Evolutionary conservation across 345 rosid species (phyloP), one percentile per base, ranked within the genome.

Genomic region (Gossypium turneri): DNA sequence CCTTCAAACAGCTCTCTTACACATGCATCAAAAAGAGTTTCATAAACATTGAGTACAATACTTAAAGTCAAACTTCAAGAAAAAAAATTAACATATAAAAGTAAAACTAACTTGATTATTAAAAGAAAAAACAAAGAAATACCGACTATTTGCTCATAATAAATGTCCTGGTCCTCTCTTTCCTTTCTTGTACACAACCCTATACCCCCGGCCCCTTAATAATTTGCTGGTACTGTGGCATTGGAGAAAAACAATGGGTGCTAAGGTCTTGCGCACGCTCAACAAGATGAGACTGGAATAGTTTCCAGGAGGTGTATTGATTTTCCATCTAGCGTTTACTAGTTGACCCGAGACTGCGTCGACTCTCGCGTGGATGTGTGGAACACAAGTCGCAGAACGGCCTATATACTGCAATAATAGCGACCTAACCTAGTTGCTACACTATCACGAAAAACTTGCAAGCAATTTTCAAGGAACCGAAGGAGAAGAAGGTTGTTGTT

Each of bases 331-430:
- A 17, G 60, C 81, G 44, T 34, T 75, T 72, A 62, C 79, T 58
- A 57, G 70, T 82, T 81, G 81, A 85, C 83, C 77, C 58, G 59
- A 67, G 56, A 45, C 56, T 48, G 38, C 20, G 57, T 67, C 62
- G 27, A 19, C 61, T 20, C 38, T 64, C 29, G 9, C n/a, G 72
- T 66, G 53, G 70, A 66, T 4, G 53, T 66, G 53, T 48, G 72
- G 38, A 48, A 48, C 72, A 67, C 72, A 67, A 67, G 29, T 24
- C 5, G 56, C 16, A 67, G 38, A 47, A 4, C 20, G 16, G 25
- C 19, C 12, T 34, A 34, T 62, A 7, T 34, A 12, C 13, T 60
- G 41, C 20, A 19, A 19, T 45, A 34, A 62, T 29, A 62, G 45
- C 13, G 51, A 7, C 34, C 67, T 47, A 16, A 62, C 67, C 67